Evolutionary conservation across 495 filamentous ascomycete genomes (phyloP).

Genomic region (Pyrenopolyporus hunteri): DNA sequence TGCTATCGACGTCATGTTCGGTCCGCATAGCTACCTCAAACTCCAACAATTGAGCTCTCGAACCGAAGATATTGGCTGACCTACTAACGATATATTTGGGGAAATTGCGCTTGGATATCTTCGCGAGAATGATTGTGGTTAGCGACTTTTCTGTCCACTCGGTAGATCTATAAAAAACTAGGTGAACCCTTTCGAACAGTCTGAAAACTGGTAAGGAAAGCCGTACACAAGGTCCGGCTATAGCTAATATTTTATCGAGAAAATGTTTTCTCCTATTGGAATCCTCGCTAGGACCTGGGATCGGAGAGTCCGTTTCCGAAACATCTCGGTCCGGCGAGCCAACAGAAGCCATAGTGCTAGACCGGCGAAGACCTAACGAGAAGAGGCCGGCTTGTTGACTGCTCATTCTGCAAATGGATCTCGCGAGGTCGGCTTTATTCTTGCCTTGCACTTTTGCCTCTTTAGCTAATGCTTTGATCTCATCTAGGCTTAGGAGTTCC

Average conservation of each 20-base stretch:
- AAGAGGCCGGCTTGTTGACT: constrained; percentile 73
- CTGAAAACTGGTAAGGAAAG: constrained; percentile 75
- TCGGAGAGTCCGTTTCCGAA: constrained; percentile 23
- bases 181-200: constrained; percentile 90
- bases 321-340: constrained; percentile 34
- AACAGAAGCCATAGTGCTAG: constrained; percentile 53
- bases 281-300: constrained; percentile 32
- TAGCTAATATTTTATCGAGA: constrained; percentile 73
- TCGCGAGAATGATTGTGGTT: constrained; percentile 91
- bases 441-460: constrained; percentile 87
- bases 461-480: constrained; percentile 83
- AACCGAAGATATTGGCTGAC: constrained; percentile 85
- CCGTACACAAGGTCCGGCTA: constrained; percentile 82
- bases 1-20: constrained; percentile 80
- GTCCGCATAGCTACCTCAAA: constrained; percentile 87
- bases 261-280: constrained; percentile 52
- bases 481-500: constrained; percentile 78
- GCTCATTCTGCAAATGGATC: constrained; percentile 72
- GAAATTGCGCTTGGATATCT: constrained; percentile 84
- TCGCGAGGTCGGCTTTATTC: constrained; percentile 82
- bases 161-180: constrained; percentile 95
- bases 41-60: constrained; percentile 75
- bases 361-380: constrained; percentile 62
- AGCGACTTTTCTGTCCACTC: constrained; percentile 98
- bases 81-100: constrained; percentile 90